phyloP scores from a whole-genome alignment of 2,329 filamentous ascomycete genomes.

The Mariannaea elegans region DNA sequence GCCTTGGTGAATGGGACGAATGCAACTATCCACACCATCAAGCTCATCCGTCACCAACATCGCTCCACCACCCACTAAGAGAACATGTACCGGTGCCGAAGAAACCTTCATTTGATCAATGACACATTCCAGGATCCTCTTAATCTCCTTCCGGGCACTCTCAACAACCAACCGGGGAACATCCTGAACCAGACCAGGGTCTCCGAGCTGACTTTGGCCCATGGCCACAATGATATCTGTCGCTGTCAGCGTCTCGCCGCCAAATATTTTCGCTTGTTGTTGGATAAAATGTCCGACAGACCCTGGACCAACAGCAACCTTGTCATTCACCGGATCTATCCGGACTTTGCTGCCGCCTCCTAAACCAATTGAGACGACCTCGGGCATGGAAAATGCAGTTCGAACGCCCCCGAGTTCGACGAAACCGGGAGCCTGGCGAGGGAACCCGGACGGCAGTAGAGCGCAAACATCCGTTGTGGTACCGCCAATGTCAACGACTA shows the following conservation, averaged over 20 bases:
- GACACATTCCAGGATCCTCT: slow-evolving; percentile 57
- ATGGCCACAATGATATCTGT: slow-evolving; percentile 59
- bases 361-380: slow-evolving; percentile 64
- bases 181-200: slow-evolving; percentile 39
- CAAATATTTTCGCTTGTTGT: slow-evolving; percentile 60
- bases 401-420: slow-evolving; percentile 66
- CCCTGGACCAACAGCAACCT: slow-evolving; percentile 61
- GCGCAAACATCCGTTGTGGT: slow-evolving; percentile 69
- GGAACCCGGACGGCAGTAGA: slow-evolving; percentile 66
- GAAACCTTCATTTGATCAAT: slow-evolving; percentile 67
- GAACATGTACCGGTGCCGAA: slow-evolving; percentile 58
- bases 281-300: slow-evolving; percentile 63
- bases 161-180: slow-evolving; percentile 34
- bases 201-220: slow-evolving; percentile 44
- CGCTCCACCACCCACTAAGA: slow-evolving; percentile 67
- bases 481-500: slow-evolving; percentile 68
- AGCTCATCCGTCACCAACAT: slow-evolving; percentile 59
- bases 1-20: slow-evolving; percentile 60
- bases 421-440: slow-evolving; percentile 66
- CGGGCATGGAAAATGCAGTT: slow-evolving; percentile 66
- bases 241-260: slow-evolving; percentile 61
- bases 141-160: slow-evolving; percentile 47
- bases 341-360: slow-evolving; percentile 59
- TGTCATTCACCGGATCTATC: slow-evolving; percentile 26
- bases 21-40: slow-evolving; percentile 58